A percentile compares a stretch with the other conserved stretches of the same genome.
Conservation (phyloP, 345 rosid genomes). For the Eucalyptus decipiens region DNA sequence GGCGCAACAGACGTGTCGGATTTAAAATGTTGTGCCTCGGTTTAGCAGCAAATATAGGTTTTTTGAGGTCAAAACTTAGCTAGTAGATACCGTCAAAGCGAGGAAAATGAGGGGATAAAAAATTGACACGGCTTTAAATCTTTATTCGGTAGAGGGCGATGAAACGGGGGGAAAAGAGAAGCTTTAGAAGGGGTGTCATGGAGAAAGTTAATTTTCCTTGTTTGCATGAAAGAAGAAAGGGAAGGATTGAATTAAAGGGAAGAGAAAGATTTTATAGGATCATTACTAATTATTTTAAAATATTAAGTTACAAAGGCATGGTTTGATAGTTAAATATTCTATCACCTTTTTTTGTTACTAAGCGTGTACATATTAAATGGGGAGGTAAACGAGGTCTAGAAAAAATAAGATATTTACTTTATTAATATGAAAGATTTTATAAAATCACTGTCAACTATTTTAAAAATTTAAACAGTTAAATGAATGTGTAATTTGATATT, state of each 20-base stretch:
- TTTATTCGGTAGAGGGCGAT: neutral
- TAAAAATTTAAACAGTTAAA: too few species aligned
- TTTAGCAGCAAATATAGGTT: neutral
- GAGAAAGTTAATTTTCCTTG: neutral
- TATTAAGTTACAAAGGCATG: neutral
- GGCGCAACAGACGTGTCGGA: neutral
- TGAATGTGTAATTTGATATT: neutral
- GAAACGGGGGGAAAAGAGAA: neutral
- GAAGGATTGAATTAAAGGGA: neutral
- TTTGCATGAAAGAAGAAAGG: neutral
- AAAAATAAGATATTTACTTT: neutral
- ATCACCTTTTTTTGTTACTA: too few species aligned
- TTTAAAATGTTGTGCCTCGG: neutral
- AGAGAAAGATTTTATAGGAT: neutral
- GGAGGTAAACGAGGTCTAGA: neutral
- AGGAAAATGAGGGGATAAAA: neutral
- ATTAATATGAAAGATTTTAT: fast-evolving
- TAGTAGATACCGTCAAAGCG: neutral
- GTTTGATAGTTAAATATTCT: too few species aligned
- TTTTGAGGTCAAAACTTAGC: neutral
- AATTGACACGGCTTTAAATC: neutral
- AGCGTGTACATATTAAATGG: neutral
- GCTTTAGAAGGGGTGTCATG: neutral
- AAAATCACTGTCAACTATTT: fast-evolving
- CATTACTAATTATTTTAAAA: too few species aligned